Conservation (phyloP, 257 asterid species). For the Ligustrum vulgare region DNA sequence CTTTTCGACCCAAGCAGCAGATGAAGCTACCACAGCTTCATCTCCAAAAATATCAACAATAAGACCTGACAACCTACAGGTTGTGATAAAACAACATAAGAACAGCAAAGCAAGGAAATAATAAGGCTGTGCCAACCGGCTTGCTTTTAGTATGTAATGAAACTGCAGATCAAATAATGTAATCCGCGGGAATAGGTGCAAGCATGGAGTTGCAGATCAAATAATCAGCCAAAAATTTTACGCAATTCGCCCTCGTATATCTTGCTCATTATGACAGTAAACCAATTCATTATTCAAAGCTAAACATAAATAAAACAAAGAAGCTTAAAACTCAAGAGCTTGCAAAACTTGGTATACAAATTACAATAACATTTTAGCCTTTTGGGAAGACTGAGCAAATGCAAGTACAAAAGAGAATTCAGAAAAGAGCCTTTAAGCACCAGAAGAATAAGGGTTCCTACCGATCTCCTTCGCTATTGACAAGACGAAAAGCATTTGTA, state of each 20-base stretch:
- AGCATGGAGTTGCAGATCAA: background rate
- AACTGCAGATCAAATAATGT: background rate
- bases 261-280: background rate
- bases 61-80: constrained; percentile 88
- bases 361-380: too few species aligned
- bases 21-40: constrained; percentile 90
- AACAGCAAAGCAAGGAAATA: background rate
- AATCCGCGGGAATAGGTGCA: background rate
- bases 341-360: background rate
- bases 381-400: background rate
- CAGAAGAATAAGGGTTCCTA: constrained; percentile 24
- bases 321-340: background rate
- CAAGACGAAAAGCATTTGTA: constrained; percentile 86
- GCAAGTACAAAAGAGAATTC: background rate
- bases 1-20: constrained; percentile 98
- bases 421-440: background rate
- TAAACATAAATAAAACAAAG: too few species aligned
- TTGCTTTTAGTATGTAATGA: background rate
- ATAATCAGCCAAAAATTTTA: background rate
- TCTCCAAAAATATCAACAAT: constrained; percentile 86
- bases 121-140: background rate
- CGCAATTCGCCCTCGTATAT: background rate
- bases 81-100: background rate
- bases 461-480: constrained; percentile 98
- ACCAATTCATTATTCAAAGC: background rate